Evolutionary conservation across 192 early-diverging fungal genomes (phyloP).

Genomic region (Haplosporangium gracile): DNA sequence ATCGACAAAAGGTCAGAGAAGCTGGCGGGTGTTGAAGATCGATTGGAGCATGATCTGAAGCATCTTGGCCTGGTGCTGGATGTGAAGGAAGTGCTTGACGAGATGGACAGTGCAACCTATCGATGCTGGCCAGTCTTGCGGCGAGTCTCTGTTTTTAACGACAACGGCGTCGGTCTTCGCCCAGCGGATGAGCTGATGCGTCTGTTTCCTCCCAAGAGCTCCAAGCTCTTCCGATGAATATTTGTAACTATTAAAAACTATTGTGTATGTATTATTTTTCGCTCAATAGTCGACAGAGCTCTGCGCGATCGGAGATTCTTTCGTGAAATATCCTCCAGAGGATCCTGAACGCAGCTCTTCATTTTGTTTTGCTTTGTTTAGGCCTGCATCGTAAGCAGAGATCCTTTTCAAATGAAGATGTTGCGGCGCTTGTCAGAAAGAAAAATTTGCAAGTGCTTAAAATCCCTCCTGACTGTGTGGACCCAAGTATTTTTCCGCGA

Average conservation of each 20-base stretch:
- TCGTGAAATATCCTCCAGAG: no score
- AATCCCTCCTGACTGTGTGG: no score
- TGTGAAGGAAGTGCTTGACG: neutral
- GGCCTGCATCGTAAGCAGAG: no score
- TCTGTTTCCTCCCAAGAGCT: conserved; percentile 2
- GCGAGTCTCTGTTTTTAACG: neutral
- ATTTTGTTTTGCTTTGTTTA: no score
- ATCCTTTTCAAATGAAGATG: no score
- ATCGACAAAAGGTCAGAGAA: neutral
- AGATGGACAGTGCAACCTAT: neutral
- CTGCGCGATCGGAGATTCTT: neutral
- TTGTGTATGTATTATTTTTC: neutral
- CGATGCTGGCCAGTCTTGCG: neutral
- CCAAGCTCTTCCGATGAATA: neutral
- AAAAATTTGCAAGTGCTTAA: no score
- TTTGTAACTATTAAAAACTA: neutral
- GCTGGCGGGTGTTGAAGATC: neutral
- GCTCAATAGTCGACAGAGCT: neutral
- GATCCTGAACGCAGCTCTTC: no score
- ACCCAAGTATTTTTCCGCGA: no score
- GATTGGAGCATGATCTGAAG: neutral
- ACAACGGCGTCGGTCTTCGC: neutral
- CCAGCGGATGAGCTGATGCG: neutral
- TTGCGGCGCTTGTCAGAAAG: no score
- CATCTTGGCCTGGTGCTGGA: conserved; percentile 4